phyloP scores from a whole-genome alignment of 2,329 filamentous ascomycete genomes.

The Aspergillus sp. region DNA sequence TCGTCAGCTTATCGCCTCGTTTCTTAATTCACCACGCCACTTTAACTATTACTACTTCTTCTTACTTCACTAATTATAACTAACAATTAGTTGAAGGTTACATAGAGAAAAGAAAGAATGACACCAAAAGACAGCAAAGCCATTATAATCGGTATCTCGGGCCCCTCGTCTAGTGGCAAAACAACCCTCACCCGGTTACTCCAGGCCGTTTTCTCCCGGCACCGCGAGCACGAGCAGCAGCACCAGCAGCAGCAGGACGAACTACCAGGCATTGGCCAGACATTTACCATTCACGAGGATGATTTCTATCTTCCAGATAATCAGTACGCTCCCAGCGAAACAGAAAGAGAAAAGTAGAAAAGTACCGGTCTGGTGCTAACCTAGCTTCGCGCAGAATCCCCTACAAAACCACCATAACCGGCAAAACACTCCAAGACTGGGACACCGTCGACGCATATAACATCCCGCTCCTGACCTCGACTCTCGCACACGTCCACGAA shows the following conservation, averaged over 20 bases:
- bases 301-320: conserved; percentile 85
- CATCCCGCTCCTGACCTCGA: conserved; percentile 56
- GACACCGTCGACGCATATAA: conserved; percentile 77
- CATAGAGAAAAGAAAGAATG: no score
- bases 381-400: conserved; percentile 30
- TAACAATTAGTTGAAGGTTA: no score
- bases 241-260: no score
- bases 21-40: no score
- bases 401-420: conserved; percentile 40
- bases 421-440: conserved; percentile 68
- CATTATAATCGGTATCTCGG: conserved; percentile 72
- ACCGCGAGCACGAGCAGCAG: no score
- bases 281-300: conserved; percentile 84
- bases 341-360: neutral
- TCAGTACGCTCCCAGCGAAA: conserved; percentile 43
- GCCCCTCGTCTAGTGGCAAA: conserved; percentile 88
- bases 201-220: conserved; percentile 63
- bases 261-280: conserved; percentile 4
- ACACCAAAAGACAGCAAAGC: conserved; percentile 12
- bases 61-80: no score
- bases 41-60: no score
- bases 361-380: no score
- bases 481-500: conserved; percentile 61
- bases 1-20: no score
- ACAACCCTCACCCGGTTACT: conserved; percentile 84